These are phyloP conservation scores for Sugiyamaella valdiviana DNA, from an alignment of 805 yeast genomes.

Conservation along the genomic window DNA sequence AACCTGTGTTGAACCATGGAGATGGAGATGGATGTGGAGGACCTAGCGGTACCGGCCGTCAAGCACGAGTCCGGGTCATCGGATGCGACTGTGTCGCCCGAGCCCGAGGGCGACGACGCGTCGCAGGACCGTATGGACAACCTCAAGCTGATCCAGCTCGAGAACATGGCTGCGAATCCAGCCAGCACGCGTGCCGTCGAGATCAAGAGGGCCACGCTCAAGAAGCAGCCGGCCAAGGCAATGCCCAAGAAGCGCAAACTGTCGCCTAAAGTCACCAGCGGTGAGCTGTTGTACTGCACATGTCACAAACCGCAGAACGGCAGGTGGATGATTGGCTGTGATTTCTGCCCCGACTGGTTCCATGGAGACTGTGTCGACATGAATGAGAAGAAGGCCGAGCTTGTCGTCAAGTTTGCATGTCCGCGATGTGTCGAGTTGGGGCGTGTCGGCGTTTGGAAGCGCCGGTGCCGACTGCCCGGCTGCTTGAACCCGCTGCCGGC, in stretches of 20 bases:
- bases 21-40: not conserved
- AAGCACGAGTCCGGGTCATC: not conserved
- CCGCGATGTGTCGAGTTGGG: constrained; percentile 47
- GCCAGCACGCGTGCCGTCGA: not conserved
- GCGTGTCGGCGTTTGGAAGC: constrained; percentile 55
- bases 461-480: constrained; percentile 56
- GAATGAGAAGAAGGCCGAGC: constrained; percentile 42
- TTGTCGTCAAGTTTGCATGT: constrained; percentile 65
- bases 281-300: constrained; percentile 45
- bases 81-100: not conserved
- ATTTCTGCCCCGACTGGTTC: constrained; percentile 93
- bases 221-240: not conserved
- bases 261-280: not conserved
- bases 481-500: constrained; percentile 52
- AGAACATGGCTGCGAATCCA: not conserved
- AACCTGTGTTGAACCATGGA: no score
- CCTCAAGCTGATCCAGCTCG: not conserved
- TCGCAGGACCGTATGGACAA: not conserved
- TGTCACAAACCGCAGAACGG: constrained; percentile 77
- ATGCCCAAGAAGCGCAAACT: not conserved
- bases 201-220: not conserved
- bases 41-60: no score
- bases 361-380: constrained; percentile 75
- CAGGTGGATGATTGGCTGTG: constrained; percentile 87
- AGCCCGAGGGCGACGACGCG: not conserved